Conservation (phyloP, 495 filamentous ascomycete genomes). For the Evernia prunastri region DNA sequence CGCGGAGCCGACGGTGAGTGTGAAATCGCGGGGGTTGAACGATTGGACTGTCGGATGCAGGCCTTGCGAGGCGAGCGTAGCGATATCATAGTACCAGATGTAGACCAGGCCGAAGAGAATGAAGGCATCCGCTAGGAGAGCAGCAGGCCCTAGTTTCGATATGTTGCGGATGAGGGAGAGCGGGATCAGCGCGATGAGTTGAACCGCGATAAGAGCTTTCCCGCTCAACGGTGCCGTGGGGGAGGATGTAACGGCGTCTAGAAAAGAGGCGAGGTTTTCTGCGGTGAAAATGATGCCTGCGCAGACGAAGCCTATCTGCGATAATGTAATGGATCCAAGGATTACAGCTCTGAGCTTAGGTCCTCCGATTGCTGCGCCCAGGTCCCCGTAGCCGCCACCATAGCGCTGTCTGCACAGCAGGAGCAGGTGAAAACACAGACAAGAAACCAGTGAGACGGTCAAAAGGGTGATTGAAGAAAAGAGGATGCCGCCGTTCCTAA, state of each 20-base stretch:
- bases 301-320: slow-evolving; percentile 62
- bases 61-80: slow-evolving; percentile 39
- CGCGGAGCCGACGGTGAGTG: slow-evolving; percentile 54
- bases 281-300: slow-evolving; percentile 61
- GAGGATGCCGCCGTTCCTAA: slow-evolving; percentile 59
- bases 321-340: slow-evolving; percentile 54
- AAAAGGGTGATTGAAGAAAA: slow-evolving; percentile 57
- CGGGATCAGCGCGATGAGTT: slow-evolving; percentile 51
- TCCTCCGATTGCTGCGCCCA: slow-evolving; percentile 51
- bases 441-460: slow-evolving; percentile 47
- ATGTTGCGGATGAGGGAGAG: slow-evolving; percentile 59
- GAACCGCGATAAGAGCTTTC: slow-evolving; percentile 46
- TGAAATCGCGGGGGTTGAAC: slow-evolving; percentile 57
- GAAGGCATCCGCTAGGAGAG: slow-evolving; percentile 54
- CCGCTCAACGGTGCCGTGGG: slow-evolving; percentile 36
- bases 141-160: slow-evolving; percentile 53
- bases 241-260: slow-evolving; percentile 44
- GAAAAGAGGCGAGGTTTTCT: slow-evolving; percentile 53
- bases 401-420: slow-evolving; percentile 47
- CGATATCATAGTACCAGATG: slow-evolving; percentile 57
- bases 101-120: slow-evolving; percentile 58
- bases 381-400: slow-evolving; percentile 57
- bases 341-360: slow-evolving; percentile 46
- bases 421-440: slow-evolving; percentile 58
- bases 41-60: slow-evolving; percentile 46